These are phyloP conservation scores for Phytopythium sindhum DNA, from an alignment of 352 stramenopile species.

Conservation along the genomic window DNA sequence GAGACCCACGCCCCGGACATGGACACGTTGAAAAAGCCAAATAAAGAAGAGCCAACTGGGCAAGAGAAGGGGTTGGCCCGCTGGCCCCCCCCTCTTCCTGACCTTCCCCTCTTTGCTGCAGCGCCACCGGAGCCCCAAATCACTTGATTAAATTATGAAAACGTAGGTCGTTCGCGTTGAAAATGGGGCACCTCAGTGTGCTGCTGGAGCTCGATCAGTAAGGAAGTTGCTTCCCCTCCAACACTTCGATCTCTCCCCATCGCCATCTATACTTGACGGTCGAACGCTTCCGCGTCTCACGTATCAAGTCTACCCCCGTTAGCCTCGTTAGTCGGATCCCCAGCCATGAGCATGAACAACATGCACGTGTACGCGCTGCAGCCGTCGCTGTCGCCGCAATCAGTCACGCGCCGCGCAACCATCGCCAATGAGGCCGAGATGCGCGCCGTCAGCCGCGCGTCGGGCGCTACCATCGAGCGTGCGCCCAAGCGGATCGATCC, in stretches of 20 bases:
- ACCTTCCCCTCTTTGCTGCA: not conserved
- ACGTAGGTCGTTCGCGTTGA: not conserved
- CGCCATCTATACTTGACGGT: not conserved
- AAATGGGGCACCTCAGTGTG: not conserved
- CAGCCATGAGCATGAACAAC: slow-evolving; percentile 15
- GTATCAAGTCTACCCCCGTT: not conserved
- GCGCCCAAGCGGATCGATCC: slow-evolving; percentile 55
- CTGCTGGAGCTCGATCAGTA: slow-evolving; percentile 3
- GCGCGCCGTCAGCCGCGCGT: slow-evolving; percentile 11
- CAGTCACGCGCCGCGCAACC: slow-evolving; percentile 31
- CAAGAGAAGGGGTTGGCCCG: not conserved
- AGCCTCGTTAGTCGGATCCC: not conserved
- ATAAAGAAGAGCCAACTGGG: not conserved
- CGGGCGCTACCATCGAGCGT: slow-evolving; percentile 38
- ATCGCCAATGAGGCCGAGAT: slow-evolving; percentile 36
- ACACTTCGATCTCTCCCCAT: not conserved
- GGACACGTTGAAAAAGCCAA: not conserved
- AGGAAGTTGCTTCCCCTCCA: slow-evolving; percentile 8
- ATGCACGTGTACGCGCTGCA: slow-evolving; percentile 36
- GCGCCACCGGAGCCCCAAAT: not conserved
- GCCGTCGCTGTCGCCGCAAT: slow-evolving; percentile 39
- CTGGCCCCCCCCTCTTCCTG: not conserved
- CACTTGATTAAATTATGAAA: not conserved
- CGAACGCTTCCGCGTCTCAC: not conserved
- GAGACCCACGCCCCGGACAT: not conserved